Evolutionary conservation across 2,329 filamentous ascomycete species (phyloP).

Genomic region (Aspergillus uvarum): DNA sequence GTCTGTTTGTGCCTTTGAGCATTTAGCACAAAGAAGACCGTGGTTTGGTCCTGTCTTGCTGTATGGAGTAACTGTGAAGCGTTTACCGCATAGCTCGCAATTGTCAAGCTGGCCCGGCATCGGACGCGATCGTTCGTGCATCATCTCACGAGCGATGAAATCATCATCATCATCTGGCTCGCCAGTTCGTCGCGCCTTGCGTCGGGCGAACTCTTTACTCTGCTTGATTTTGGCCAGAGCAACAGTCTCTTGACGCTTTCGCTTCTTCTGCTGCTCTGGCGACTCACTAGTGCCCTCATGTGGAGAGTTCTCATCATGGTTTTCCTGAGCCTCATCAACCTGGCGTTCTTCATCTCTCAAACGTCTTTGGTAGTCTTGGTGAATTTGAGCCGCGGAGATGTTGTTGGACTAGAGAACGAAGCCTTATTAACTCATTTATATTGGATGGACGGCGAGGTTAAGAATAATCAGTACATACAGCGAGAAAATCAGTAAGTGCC

Average conservation of each 20-base stretch:
- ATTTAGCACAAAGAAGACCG: constrained; percentile 79
- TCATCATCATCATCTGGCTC: constrained; percentile 50
- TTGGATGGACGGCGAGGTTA: not conserved
- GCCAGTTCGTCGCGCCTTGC: constrained; percentile 43
- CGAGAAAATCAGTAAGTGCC: constrained; percentile 67
- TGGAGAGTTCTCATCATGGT: constrained; percentile 32
- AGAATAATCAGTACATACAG: constrained; percentile 45
- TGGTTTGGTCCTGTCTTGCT: constrained; percentile 79
- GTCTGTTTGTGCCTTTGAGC: constrained; percentile 71
- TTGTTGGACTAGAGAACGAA: constrained; percentile 55
- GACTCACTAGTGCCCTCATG: constrained; percentile 41
- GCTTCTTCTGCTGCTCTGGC: constrained; percentile 52
- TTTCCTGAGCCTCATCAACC: constrained; percentile 27
- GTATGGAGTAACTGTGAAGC: constrained; percentile 91
- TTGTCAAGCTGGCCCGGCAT: constrained; percentile 85
- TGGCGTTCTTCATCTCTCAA: constrained; percentile 50
- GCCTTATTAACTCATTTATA: not conserved
- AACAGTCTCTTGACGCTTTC: constrained; percentile 55
- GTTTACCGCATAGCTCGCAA: constrained; percentile 79
- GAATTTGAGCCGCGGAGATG: constrained; percentile 64
- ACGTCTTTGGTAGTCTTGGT: constrained; percentile 58
- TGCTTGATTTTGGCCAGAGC: constrained; percentile 48
- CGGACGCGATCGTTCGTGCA: constrained; percentile 57
- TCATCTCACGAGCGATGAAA: constrained; percentile 50
- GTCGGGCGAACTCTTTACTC: constrained; percentile 52